Conservation (phyloP, 2,329 filamentous ascomycete genomes). For the Calonectria pauciramosa region DNA sequence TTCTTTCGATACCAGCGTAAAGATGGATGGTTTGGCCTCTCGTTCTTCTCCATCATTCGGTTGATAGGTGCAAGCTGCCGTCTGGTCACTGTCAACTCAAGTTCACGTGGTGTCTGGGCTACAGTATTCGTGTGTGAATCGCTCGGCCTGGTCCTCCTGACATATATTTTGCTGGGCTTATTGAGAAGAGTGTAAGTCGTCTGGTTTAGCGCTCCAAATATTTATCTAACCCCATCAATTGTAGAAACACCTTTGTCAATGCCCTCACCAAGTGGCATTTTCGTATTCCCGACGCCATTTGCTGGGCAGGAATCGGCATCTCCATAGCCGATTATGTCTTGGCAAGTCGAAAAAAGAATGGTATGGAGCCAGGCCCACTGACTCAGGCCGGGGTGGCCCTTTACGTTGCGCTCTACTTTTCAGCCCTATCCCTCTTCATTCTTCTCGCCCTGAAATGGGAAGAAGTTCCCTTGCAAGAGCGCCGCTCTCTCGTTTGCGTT, state of each 20-base stretch:
- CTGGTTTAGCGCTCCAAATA: too few species aligned
- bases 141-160: background rate
- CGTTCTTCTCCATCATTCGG: background rate
- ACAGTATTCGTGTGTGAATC: background rate
- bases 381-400: background rate
- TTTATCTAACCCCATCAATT: background rate
- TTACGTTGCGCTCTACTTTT: background rate
- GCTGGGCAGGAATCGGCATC: background rate
- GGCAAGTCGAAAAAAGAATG: background rate
- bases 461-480: background rate
- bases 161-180: background rate
- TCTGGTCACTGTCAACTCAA: background rate
- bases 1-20: background rate
- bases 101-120: background rate
- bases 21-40: background rate
- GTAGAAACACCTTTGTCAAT: background rate
- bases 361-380: background rate
- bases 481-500: background rate
- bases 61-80: background rate
- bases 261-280: background rate
- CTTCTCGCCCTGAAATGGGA: background rate
- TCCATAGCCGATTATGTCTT: conserved; percentile 4
- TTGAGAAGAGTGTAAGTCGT: background rate
- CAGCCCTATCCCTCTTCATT: background rate
- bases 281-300: background rate